Conservation (phyloP, 768 basidiomycete genomes). For the Boletus coccyginus region DNA sequence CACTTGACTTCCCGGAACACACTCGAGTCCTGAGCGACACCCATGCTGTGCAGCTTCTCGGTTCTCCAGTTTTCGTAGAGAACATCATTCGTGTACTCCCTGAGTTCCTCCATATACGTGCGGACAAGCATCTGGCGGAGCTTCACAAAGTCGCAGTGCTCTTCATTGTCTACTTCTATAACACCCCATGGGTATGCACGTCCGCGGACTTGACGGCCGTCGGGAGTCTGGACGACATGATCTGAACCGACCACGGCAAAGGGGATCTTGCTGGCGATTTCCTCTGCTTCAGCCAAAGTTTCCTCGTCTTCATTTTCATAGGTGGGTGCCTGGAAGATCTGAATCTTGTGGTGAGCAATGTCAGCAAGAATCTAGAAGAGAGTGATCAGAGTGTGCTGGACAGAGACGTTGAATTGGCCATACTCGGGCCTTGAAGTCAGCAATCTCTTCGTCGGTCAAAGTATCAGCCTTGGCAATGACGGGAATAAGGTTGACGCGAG, state of each 20-base stretch:
- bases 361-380: constrained; percentile 77
- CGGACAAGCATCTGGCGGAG: constrained; percentile 98
- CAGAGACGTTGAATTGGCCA: constrained; percentile 16
- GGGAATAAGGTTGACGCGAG: constrained; percentile 97
- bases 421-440: constrained; percentile 90
- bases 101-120: constrained; percentile 98
- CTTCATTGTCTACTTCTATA: constrained; percentile 98
- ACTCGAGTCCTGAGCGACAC: constrained; percentile 93
- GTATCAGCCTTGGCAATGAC: constrained; percentile 99
- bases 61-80: constrained; percentile 99
- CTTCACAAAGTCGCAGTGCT: constrained; percentile 99
- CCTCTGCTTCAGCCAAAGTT: constrained; percentile 94
- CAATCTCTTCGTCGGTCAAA: constrained; percentile 93
- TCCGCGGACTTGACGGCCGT: constrained; percentile 91
- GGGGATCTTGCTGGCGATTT: constrained; percentile 97
- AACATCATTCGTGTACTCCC: constrained; percentile 94
- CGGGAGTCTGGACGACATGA: constrained; percentile 71
- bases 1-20: constrained; percentile 99
- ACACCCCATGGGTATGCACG: constrained; percentile 98
- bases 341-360: constrained; percentile 92
- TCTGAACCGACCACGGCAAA: constrained; percentile 98
- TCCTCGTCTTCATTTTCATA: constrained; percentile 99
- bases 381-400: not conserved
- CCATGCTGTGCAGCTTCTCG: constrained; percentile 95
- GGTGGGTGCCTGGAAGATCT: constrained; percentile 96